These are phyloP conservation scores for Waltergamsia citrina DNA, from an alignment of 2,329 filamentous ascomycete genomes.

Conservation along the genomic window DNA sequence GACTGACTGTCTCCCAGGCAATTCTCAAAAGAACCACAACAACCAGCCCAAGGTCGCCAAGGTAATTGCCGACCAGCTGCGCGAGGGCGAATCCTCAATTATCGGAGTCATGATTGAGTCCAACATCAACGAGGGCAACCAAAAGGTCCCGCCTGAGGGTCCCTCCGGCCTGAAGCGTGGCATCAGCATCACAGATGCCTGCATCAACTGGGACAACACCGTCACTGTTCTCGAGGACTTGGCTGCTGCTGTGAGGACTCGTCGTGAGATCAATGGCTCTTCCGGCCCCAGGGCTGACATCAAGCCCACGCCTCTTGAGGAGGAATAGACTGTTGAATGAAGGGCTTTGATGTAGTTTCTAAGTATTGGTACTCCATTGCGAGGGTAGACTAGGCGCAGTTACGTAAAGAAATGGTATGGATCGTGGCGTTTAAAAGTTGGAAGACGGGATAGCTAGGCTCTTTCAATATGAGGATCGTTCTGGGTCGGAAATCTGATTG, in stretches of 20 bases:
- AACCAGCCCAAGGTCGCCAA: constrained; percentile 94
- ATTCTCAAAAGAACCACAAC: constrained; percentile 94
- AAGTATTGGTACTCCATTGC: too few relatives aligned
- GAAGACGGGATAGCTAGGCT: too few relatives aligned
- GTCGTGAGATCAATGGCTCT: constrained; percentile 47
- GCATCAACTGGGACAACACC: constrained; percentile 87
- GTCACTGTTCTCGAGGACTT: constrained; percentile 75
- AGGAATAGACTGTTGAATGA: constrained; percentile 3
- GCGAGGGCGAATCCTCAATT: constrained; percentile 77
- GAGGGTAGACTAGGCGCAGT: too few relatives aligned
- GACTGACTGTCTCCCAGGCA: constrained; percentile 44
- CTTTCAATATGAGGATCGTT: too few relatives aligned
- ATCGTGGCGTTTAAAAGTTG: too few relatives aligned
- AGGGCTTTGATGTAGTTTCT: too few relatives aligned
- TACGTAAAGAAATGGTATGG: neutral
- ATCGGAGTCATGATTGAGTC: constrained; percentile 99
- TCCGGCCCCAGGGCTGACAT: constrained; percentile 3
- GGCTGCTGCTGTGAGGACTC: constrained; percentile 70
- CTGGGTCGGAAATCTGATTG: too few relatives aligned
- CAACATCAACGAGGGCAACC: constrained; percentile 85
- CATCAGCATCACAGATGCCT: constrained; percentile 92
- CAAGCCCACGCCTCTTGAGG: constrained; percentile 5
- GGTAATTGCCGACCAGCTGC: constrained; percentile 73
- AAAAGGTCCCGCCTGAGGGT: constrained; percentile 81
- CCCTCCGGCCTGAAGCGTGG: constrained; percentile 72